Evolutionary conservation across 2,329 filamentous ascomycete species (phyloP), one percentile per base, ranked within the genome.

Genomic region (Cladosporium sp.): DNA sequence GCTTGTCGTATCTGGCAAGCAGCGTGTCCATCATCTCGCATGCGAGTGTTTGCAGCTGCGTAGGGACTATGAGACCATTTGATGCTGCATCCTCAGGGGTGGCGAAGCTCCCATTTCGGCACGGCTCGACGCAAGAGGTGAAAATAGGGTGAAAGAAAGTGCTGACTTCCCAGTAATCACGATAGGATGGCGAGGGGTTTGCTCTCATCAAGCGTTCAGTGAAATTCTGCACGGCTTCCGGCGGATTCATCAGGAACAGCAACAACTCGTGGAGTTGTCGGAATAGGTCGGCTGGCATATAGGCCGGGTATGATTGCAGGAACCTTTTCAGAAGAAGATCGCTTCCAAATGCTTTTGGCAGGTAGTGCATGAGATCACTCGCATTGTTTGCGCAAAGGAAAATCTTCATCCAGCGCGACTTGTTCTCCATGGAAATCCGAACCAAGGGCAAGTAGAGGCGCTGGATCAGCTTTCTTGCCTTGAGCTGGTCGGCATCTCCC

Each of bases 221-320:
- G 9, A 46, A 22, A 11, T 38, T 15, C 16, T 38, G 15, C 5
- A 18, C 18, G 6, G 11, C 20, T 15, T 38, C 29, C 13, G 43
- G n/a, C 8, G 15, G 19, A 7, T 36, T 15, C 19, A 20, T 20
- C n/a, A 46, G 27, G 33, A 38, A 38, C 0, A 38, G 9, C 6
- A 38, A 7, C 32, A 46, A 15, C 9, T 20, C 33, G 32, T 60
- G 62, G 1, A 64, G 50, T 19, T 66, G 58, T 1, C 67, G 32
- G 1, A 64, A 19, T 0, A 32, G 52, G n/a, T 18, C 11, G 1
- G 52, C 30, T 1, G 65, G 62, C 3, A 65, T 38, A 33, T 50
- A 30, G 3, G 42, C 46, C 11, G 53, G 35, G n/a, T 47, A 40
- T 16, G 27, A 32, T 7, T 33, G n/a, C 15, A 59, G 36, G 1